phyloP scores from a whole-genome alignment of 257 asterid species.

The Catharanthus roseus region DNA sequence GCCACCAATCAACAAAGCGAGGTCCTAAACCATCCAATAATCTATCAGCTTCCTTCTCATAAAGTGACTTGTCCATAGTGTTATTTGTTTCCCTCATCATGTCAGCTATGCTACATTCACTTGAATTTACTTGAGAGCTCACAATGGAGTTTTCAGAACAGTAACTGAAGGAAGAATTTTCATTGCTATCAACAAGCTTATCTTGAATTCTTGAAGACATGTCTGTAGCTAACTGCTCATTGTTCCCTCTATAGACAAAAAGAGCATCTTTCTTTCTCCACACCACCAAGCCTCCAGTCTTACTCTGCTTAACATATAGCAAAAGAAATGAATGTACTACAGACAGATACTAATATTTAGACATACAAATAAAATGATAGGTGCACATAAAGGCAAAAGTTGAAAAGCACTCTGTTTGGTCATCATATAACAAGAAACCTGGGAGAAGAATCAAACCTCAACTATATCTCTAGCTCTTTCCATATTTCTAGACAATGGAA shows the following conservation, averaged over 20 bases:
- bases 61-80: conserved; percentile 47
- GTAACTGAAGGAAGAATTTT: conserved; percentile 20
- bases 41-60: conserved; percentile 78
- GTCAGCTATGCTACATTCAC: conserved; percentile 24
- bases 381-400: background rate
- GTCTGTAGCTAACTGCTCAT: conserved; percentile 25
- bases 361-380: background rate
- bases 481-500: conserved; percentile 80
- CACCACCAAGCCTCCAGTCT: conserved; percentile 75
- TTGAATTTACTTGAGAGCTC: conserved; percentile 25
- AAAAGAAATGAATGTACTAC: conserved; percentile 1
- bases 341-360: too few relatives aligned
- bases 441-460: conserved; percentile 48
- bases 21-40: conserved; percentile 89
- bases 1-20: conserved; percentile 95
- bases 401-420: too few relatives aligned
- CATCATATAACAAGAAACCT: background rate
- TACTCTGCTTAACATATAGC: conserved; percentile 43
- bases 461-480: conserved; percentile 74
- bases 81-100: conserved; percentile 26
- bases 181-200: conserved; percentile 20
- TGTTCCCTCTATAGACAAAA: conserved; percentile 72
- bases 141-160: conserved; percentile 12
- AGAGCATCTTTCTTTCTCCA: conserved; percentile 68
- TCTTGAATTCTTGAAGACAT: conserved; percentile 14